Evolutionary conservation across 1,139 yeast genomes (phyloP).

Genomic region (Lodderomyces metapsilosis): DNA sequence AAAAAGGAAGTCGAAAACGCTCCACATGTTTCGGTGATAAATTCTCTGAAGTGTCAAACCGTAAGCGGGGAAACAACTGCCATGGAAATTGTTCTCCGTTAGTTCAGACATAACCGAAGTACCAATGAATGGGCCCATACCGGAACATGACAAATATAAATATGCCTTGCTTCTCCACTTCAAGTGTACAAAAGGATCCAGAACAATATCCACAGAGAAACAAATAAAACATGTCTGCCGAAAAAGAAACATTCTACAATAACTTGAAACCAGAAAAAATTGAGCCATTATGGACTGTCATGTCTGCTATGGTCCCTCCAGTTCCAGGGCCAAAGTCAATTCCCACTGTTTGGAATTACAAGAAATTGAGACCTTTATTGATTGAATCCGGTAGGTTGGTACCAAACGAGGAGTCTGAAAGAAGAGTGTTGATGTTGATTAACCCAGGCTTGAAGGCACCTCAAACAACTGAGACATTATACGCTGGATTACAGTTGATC

Average conservation of each 20-base stretch:
- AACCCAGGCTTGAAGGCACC: neutral
- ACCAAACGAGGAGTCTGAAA: neutral
- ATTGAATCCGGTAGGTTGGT: neutral
- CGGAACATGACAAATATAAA: no score
- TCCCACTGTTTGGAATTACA: neutral
- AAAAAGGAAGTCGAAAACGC: no score
- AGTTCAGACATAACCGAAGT: no score
- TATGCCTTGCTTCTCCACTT: no score
- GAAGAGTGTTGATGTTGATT: constrained; percentile 1
- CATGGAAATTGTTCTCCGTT: no score
- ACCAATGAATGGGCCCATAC: no score
- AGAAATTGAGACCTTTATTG: neutral
- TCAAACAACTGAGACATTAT: neutral
- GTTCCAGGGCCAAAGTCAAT: neutral
- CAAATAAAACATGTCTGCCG: no score
- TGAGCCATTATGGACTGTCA: neutral
- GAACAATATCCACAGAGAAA: no score
- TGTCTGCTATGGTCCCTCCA: constrained; percentile 1
- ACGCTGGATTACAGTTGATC: neutral
- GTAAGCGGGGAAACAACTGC: no score
- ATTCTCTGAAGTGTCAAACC: no score
- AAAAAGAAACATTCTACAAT: neutral
- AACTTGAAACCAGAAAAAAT: constrained; percentile 1
- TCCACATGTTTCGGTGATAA: no score
- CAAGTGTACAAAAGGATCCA: no score